phyloP scores from a whole-genome alignment of 2,329 filamentous ascomycete species.

The Didymellaceae sp. region DNA sequence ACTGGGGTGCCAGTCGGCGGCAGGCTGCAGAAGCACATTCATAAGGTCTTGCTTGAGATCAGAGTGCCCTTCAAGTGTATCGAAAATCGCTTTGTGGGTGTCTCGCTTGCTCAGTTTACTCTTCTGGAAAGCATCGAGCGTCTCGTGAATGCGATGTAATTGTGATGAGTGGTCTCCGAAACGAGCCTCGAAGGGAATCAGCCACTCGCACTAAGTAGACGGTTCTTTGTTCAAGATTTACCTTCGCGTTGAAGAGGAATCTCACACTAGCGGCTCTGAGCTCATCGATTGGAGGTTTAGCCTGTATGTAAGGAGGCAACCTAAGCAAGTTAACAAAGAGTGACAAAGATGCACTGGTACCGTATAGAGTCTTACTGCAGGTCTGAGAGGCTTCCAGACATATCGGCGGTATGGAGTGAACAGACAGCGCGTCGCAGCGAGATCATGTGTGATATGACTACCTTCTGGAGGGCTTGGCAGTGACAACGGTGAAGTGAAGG shows the following conservation, averaged over 20 bases:
- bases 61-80: conserved; percentile 24
- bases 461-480: conserved; percentile 1
- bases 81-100: conserved; percentile 24
- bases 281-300: neutral
- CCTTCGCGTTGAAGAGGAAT: conserved; percentile 32
- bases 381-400: neutral
- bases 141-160: conserved; percentile 21
- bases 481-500: conserved; percentile 13
- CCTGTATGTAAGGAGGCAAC: conserved; percentile 9
- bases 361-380: neutral
- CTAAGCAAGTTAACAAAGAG: conserved; percentile 2
- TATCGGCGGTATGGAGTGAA: neutral
- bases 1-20: conserved; percentile 27
- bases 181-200: conserved; percentile 17
- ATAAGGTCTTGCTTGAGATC: conserved; percentile 33
- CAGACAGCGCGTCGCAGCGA: neutral
- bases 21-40: conserved; percentile 32
- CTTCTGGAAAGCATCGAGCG: conserved; percentile 25
- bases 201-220: neutral
- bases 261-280: conserved; percentile 13
- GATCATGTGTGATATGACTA: neutral
- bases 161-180: conserved; percentile 36
- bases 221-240: conserved; percentile 1
- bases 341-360: neutral
- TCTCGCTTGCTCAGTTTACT: conserved; percentile 32